Evolutionary conservation across 257 asterid genomes (phyloP).

Genomic region (Vinca minor): DNA sequence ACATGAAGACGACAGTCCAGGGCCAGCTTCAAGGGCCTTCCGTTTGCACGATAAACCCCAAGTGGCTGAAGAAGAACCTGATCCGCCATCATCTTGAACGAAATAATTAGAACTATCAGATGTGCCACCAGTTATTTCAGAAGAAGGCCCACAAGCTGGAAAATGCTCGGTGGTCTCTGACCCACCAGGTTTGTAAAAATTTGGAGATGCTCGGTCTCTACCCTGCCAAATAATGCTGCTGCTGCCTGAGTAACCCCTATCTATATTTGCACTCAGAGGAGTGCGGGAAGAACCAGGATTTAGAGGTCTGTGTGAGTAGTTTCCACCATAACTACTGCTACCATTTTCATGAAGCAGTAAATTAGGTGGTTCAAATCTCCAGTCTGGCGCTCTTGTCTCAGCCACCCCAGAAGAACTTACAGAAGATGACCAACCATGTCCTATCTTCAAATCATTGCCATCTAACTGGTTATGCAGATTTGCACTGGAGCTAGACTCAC

Average conservation of each 20-base stretch:
- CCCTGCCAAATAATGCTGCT: slow-evolving; percentile 19
- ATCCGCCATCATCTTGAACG: slow-evolving; percentile 32
- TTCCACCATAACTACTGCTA: slow-evolving; percentile 24
- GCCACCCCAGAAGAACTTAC: slow-evolving; percentile 25
- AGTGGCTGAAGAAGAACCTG: slow-evolving; percentile 44
- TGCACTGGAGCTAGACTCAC: slow-evolving; percentile 67
- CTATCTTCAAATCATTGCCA: slow-evolving; percentile 25
- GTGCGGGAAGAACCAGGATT: slow-evolving; percentile 21
- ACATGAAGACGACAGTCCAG: slow-evolving; percentile 49
- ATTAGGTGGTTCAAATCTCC: slow-evolving; percentile 42
- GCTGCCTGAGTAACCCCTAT: slow-evolving; percentile 23
- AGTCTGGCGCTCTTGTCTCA: slow-evolving; percentile 36
- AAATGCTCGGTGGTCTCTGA: slow-evolving; percentile 30
- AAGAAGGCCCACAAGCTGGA: slow-evolving; percentile 34
- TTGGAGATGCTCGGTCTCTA: slow-evolving; percentile 26
- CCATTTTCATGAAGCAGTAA: slow-evolving; percentile 16
- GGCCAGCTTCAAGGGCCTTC: slow-evolving; percentile 69
- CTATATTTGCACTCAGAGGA: slow-evolving; percentile 25
- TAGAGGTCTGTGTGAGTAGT: slow-evolving; percentile 18
- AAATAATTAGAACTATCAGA: slow-evolving; percentile 34
- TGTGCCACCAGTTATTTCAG: slow-evolving; percentile 35
- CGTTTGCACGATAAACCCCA: slow-evolving; percentile 86
- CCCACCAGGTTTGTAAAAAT: slow-evolving; percentile 27
- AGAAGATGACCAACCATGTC: slow-evolving; percentile 53
- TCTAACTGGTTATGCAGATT: slow-evolving; percentile 29